Base-by-base conservation (phyloP, 1,139 yeast genomes). In the Suhomyces anneliseae region DNA sequence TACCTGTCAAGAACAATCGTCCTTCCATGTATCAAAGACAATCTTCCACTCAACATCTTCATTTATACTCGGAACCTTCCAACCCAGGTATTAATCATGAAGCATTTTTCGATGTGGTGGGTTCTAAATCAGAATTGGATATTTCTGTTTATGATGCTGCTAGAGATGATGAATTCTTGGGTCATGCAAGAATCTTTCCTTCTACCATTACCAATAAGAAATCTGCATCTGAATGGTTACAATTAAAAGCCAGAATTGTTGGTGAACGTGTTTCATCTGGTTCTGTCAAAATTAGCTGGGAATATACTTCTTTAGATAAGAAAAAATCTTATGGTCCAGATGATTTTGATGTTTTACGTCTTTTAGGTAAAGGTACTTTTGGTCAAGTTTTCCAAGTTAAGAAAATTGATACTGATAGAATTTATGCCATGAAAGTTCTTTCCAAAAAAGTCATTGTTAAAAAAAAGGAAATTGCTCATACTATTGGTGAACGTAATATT, bases 381-480 rank as follows among this genome's bases (percentile, higher is more conserved):
- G 99, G 99, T 32, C 96, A 89, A 69, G 99, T 93, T 36, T 93
- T 86, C 68, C 98, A 92, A 69, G 99, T 93, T 40, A 84, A 87
- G 56, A 93, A 92, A 76, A 79, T 78, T 59, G 98, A 92, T 62
- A 90, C 95, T 5, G 82, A 83, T 48, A 80, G 97, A 58, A 85
- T 93, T 50, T 93, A 93, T 65, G 99, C 99, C 40, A 93, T 93
- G 99, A 93, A 93, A 69, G 95, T 93, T 27, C 79, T 93, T 46
- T 87, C 95, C 33, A 93, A 93, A 66, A 90, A 90, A 65, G 95
- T 90, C 39, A 93, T 93, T 69, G 97, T 93, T 45, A 90, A 89
- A 68, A 93, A 92, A 78, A 92, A 92, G 68, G 99, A 93, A 69
- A 87, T 93, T 57, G 97, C 97, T 1, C 99, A 93, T 66, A 93